Conservation (phyloP, 2,329 filamentous ascomycete genomes). For the Zasmidium citrigriseum region DNA sequence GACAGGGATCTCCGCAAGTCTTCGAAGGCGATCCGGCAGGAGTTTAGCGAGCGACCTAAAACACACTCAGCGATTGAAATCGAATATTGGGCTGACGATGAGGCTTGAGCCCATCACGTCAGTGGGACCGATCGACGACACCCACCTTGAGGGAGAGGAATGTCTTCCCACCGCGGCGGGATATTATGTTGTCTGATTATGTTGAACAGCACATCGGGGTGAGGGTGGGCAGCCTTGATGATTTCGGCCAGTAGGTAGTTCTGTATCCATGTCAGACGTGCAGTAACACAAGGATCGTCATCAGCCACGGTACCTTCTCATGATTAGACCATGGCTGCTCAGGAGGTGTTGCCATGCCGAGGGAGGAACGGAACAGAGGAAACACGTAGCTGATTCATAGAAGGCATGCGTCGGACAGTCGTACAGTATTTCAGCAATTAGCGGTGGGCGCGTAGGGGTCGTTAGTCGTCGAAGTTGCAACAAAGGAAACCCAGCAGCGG, state of each 20-base stretch:
- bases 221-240: conserved; percentile 49
- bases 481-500: conserved; percentile 27
- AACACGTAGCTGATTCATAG: conserved; percentile 28
- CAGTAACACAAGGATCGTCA: conserved; percentile 14
- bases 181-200: conserved; percentile 47
- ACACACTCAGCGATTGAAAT: conserved; percentile 15
- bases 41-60: conserved; percentile 37
- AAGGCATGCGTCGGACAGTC: conserved; percentile 31
- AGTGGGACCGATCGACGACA: background rate
- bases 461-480: conserved; percentile 29
- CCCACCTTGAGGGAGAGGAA: conserved; percentile 53
- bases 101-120: conserved; percentile 5
- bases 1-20: conserved; percentile 28
- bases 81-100: background rate
- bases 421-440: conserved; percentile 26
- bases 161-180: conserved; percentile 51
- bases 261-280: conserved; percentile 27
- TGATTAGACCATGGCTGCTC: conserved; percentile 48
- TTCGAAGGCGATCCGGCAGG: conserved; percentile 33
- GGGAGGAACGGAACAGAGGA: conserved; percentile 34
- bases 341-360: conserved; percentile 46
- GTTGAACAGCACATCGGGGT: conserved; percentile 45
- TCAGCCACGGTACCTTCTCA: conserved; percentile 43
- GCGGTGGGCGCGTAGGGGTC: conserved; percentile 29
- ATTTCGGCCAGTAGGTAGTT: conserved; percentile 53